Percentiles rank a stretch among this genome's conserved stretches.
Evolutionary conservation across 495 filamentous ascomycete genomes (phyloP).

Genomic region (Achaetomiella virescens): DNA sequence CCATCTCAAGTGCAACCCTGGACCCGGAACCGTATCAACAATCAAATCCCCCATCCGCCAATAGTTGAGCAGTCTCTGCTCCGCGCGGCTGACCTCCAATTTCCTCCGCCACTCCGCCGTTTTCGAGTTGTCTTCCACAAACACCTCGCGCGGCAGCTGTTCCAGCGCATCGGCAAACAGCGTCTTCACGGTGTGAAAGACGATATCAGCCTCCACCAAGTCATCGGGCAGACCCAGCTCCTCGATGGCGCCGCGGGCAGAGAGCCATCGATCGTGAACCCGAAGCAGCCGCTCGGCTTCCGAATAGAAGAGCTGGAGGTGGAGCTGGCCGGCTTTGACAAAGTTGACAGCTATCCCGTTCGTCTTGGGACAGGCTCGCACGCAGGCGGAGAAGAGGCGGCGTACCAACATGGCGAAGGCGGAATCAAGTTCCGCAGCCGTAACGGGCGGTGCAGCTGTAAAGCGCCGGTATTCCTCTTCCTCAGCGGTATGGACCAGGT

Average conservation of each 20-base stretch:
- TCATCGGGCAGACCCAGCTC: neutral
- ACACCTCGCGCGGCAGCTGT: neutral
- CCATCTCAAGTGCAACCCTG: neutral
- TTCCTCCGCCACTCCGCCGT: neutral
- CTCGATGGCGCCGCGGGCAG: neutral
- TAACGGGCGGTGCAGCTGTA: neutral
- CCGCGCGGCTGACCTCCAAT: neutral
- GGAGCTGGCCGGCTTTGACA: neutral
- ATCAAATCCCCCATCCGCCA: neutral
- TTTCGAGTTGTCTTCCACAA: neutral
- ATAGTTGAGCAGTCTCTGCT: neutral
- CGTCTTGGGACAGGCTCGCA: neutral
- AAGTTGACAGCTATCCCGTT: neutral
- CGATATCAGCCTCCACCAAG: neutral
- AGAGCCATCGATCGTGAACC: conserved; percentile 20
- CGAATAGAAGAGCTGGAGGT: conserved; percentile 9
- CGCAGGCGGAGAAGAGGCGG: neutral
- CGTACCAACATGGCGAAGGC: neutral
- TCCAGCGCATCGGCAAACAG: neutral
- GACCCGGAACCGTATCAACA: neutral
- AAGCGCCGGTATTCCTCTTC: conserved; percentile 9
- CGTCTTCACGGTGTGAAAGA: neutral
- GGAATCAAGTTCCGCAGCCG: neutral
- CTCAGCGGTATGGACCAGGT: conserved; percentile 13
- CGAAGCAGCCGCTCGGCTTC: neutral